These are phyloP conservation scores for Gymnopus androsaceus DNA, from an alignment of 1,284 basidiomycete genomes.

Conservation along the genomic window DNA sequence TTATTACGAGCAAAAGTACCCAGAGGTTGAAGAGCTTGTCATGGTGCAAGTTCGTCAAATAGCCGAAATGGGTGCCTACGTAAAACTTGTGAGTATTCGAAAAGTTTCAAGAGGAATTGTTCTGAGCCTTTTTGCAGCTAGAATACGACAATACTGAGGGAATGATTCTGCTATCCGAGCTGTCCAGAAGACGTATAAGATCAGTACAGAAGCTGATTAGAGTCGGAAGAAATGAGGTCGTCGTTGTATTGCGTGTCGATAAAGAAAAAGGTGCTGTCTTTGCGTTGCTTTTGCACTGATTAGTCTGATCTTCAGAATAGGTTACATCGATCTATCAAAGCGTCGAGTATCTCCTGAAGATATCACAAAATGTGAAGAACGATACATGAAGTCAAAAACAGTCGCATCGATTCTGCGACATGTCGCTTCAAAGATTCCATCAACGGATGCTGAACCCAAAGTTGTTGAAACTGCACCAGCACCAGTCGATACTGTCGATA, in stretches of 20 bases:
- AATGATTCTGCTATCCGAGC: constrained; percentile 98
- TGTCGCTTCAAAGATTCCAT: constrained; percentile 85
- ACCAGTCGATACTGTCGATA: constrained; percentile 40
- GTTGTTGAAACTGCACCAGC: constrained; percentile 26
- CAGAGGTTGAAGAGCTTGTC: constrained; percentile 94
- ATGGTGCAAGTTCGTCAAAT: constrained; percentile 99
- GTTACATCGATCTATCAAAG: constrained; percentile 99
- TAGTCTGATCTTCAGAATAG: constrained; percentile 41
- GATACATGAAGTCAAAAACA: constrained; percentile 97
- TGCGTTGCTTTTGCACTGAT: constrained; percentile 24
- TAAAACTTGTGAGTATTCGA: constrained; percentile 79
- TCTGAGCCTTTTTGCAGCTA: constrained; percentile 55
- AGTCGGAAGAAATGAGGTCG: constrained; percentile 97
- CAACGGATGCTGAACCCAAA: constrained; percentile 38
- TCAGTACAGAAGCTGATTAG: constrained; percentile 98
- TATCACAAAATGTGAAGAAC: constrained; percentile 97
- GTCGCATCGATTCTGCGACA: constrained; percentile 93
- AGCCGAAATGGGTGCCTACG: constrained; percentile 99
- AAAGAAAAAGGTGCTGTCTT: constrained; percentile 87
- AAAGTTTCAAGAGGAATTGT: constrained; percentile 1
- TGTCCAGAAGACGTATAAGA: constrained; percentile 94
- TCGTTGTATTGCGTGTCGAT: constrained; percentile 97
- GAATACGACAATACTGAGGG: constrained; percentile 99
- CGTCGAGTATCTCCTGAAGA: constrained; percentile 99
- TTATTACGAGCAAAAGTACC: constrained; percentile 81